phyloP scores from a whole-genome alignment of 2,329 filamentous ascomycete genomes.

The Exophiala lecanii-corni region DNA sequence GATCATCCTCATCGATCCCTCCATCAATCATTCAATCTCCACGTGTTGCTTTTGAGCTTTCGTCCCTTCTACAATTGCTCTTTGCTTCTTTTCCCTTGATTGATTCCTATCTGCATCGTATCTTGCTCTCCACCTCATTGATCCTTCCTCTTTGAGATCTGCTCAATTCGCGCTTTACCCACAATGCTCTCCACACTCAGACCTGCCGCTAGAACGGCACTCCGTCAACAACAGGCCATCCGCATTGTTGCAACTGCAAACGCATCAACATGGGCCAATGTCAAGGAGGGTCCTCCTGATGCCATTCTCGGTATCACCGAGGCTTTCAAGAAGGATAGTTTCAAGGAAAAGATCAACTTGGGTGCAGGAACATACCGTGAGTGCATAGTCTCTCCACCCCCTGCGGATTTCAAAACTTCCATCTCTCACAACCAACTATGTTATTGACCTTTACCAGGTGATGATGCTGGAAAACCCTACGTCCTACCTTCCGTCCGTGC shows the following conservation, averaged over 20 bases:
- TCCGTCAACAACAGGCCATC: conserved; percentile 35
- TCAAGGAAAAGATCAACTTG: conserved; percentile 95
- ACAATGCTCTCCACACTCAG: conserved; percentile 46
- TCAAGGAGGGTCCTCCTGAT: conserved; percentile 82
- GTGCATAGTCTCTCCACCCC: no score
- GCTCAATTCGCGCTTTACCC: conserved; percentile 1
- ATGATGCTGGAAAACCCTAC: conserved; percentile 96
- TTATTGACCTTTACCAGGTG: conserved; percentile 40
- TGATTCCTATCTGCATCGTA: no score
- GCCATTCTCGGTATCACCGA: conserved; percentile 69
- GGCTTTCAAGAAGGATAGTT: conserved; percentile 95
- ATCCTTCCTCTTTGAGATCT: no score
- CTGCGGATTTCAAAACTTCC: no score
- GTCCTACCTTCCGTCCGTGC: conserved; percentile 88
- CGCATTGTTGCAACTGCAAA: conserved; percentile 49
- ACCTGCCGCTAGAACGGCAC: conserved; percentile 38
- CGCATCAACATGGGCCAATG: conserved; percentile 82
- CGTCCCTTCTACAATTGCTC: no score
- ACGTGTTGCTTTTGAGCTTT: no score
- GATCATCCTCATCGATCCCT: no score
- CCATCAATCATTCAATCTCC: no score
- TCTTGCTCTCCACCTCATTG: no score
- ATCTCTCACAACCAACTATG: conserved; percentile 1
- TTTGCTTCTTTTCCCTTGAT: no score
- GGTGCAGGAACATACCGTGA: conserved; percentile 93